phyloP scores from a whole-genome alignment of 139 green algal species.

The Picochlorum sp. region DNA sequence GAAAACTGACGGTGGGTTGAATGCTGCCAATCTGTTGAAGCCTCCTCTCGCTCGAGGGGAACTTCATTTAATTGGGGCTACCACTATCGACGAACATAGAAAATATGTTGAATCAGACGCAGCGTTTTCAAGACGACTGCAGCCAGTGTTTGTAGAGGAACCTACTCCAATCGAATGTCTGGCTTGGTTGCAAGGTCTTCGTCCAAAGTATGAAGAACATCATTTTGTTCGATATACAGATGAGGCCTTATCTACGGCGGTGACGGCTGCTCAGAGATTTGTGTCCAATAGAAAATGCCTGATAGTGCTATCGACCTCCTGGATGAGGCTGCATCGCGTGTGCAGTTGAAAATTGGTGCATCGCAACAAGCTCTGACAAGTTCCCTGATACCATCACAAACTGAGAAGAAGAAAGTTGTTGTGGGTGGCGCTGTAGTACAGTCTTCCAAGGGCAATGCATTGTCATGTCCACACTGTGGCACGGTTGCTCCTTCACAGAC shows the following conservation, averaged over 20 bases:
- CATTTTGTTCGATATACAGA: constrained; percentile 64
- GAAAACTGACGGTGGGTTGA: constrained; percentile 11
- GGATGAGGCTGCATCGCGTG: constrained; percentile 59
- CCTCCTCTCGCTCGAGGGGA: constrained; percentile 62
- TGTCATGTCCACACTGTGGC: constrained; percentile 35
- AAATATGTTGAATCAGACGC: constrained; percentile 83
- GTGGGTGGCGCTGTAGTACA: too few species aligned
- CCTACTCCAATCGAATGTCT: constrained; percentile 56
- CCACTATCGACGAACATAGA: constrained; percentile 82
- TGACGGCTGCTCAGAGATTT: constrained; percentile 51
- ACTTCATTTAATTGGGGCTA: constrained; percentile 74
- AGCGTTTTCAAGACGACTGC: constrained; percentile 74
- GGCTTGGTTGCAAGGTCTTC: constrained; percentile 61
- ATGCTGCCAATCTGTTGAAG: constrained; percentile 76
- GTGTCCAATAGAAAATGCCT: constrained; percentile 52
- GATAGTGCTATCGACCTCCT: constrained; percentile 78
- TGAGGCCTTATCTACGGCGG: constrained; percentile 58
- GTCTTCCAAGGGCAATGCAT: background rate
- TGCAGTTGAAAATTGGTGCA: constrained; percentile 1
- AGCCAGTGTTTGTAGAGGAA: constrained; percentile 72
- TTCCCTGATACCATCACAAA: background rate
- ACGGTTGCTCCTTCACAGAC: background rate
- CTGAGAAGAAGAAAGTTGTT: too few species aligned
- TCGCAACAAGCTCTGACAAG: background rate
- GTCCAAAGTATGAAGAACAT: constrained; percentile 69